These are phyloP conservation scores for Exophiala sp. DNA, from an alignment of 2,329 filamentous ascomycete genomes.

Conservation along the genomic window DNA sequence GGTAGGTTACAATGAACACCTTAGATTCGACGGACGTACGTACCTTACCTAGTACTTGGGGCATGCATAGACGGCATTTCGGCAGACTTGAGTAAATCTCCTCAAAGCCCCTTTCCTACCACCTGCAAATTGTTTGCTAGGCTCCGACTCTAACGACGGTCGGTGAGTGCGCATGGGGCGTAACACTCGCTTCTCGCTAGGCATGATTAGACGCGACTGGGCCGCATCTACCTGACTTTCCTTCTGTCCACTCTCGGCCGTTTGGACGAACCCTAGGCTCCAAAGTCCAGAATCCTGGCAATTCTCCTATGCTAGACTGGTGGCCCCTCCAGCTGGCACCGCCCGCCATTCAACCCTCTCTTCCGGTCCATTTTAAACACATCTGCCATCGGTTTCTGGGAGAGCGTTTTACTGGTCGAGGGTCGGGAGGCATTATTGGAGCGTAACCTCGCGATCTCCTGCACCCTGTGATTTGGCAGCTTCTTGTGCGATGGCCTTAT, in stretches of 20 bases:
- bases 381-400: not conserved
- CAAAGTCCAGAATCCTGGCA: not conserved
- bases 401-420: not conserved
- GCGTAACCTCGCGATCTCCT: not conserved
- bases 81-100: not conserved
- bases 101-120: not conserved
- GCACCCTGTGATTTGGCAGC: not conserved
- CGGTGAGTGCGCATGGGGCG: conserved; percentile 1
- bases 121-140: not conserved
- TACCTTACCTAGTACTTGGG: too few relatives aligned
- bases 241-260: not conserved
- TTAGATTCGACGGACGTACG: too few relatives aligned
- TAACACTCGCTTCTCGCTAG: conserved; percentile 10
- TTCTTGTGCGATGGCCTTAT: not conserved
- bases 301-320: not conserved
- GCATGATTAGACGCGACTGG: conserved; percentile 7
- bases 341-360: not conserved
- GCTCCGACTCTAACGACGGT: not conserved
- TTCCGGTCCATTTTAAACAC: not conserved
- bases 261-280: not conserved
- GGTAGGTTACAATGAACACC: too few relatives aligned
- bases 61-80: too few relatives aligned
- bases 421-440: not conserved
- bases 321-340: not conserved
- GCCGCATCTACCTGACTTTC: conserved; percentile 1